phyloP scores from a whole-genome alignment of 441 rosid species.

The Croton laevigatus region DNA sequence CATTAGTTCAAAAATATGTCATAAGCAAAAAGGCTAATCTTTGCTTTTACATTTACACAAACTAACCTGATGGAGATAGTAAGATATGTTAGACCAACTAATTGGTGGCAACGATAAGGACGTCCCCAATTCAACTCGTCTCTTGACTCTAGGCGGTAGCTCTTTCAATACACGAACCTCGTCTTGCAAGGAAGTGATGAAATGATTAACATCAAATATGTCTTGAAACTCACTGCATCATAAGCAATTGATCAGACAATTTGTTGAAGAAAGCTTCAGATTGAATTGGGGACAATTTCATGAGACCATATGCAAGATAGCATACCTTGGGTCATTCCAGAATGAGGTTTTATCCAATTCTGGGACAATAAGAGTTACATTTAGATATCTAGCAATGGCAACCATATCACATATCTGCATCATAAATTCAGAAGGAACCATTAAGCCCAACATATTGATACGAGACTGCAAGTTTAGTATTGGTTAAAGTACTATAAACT shows the following conservation, averaged over 20 bases:
- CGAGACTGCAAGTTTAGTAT: background rate
- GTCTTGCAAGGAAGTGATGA: slow-evolving; percentile 72
- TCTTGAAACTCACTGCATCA: slow-evolving; percentile 77
- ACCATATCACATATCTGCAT: slow-evolving; percentile 91
- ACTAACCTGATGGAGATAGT: slow-evolving; percentile 67
- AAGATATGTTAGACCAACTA: slow-evolving; percentile 92
- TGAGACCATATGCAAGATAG: slow-evolving; percentile 5
- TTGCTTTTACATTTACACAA: background rate
- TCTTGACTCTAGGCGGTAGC: slow-evolving; percentile 78
- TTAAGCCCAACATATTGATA: background rate
- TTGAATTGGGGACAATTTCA: background rate
- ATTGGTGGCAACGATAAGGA: slow-evolving; percentile 73
- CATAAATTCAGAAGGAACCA: slow-evolving; percentile 13
- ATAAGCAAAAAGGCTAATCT: background rate
- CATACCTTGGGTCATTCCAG: slow-evolving; percentile 90
- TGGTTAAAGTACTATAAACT: slow-evolving; percentile 21
- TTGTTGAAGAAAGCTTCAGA: background rate
- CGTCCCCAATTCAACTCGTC: slow-evolving; percentile 55
- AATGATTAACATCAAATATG: slow-evolving; percentile 87
- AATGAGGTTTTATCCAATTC: slow-evolving; percentile 87
- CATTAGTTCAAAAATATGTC: background rate
- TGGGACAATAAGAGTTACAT: slow-evolving; percentile 85
- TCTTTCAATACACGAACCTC: slow-evolving; percentile 87
- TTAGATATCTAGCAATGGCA: slow-evolving; percentile 74
- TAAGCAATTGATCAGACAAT: slow-evolving; percentile 11